Conservation (phyloP, 805 yeast genomes). For the Wickerhamiella lipophila region DNA sequence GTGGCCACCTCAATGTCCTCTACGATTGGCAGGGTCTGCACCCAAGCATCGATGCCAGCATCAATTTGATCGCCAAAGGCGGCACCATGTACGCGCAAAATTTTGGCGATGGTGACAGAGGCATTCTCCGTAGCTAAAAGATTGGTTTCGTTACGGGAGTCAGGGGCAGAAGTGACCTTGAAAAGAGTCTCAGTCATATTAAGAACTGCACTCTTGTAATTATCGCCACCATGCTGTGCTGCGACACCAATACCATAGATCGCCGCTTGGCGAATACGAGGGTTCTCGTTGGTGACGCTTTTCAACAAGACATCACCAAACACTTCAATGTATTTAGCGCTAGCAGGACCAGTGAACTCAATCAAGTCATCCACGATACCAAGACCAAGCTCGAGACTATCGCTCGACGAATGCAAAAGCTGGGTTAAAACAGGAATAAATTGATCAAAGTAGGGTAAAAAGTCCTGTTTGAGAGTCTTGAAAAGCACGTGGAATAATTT, state of each 20-base stretch:
- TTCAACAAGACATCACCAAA: slow-evolving; percentile 55
- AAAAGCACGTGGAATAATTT: slow-evolving; percentile 60
- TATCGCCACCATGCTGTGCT: slow-evolving; percentile 64
- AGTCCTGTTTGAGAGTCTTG: slow-evolving; percentile 44
- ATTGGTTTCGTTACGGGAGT: slow-evolving; percentile 75
- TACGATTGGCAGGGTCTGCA: slow-evolving; percentile 64
- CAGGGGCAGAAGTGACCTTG: slow-evolving; percentile 61
- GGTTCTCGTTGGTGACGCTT: slow-evolving; percentile 34
- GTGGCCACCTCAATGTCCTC: slow-evolving; percentile 85
- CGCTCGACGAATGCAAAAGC: slow-evolving; percentile 51
- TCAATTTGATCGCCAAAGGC: slow-evolving; percentile 45
- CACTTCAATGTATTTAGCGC: slow-evolving; percentile 49
- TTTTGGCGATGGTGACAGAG: slow-evolving; percentile 69
- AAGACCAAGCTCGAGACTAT: slow-evolving; percentile 62
- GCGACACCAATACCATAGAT: slow-evolving; percentile 74
- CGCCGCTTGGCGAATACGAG: slow-evolving; percentile 77
- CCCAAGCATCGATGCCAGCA: slow-evolving; percentile 60
- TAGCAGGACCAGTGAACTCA: slow-evolving; percentile 62
- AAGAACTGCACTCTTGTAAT: slow-evolving; percentile 49
- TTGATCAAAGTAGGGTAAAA: slow-evolving; percentile 47
- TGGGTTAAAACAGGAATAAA: slow-evolving; percentile 51
- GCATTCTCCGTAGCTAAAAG: slow-evolving; percentile 79
- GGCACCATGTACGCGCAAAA: slow-evolving; percentile 51
- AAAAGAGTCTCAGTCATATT: slow-evolving; percentile 65
- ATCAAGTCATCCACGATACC: slow-evolving; percentile 69